phyloP scores from a whole-genome alignment of 192 early-diverging fungal genomes.

The Linnemannia hyalina region DNA sequence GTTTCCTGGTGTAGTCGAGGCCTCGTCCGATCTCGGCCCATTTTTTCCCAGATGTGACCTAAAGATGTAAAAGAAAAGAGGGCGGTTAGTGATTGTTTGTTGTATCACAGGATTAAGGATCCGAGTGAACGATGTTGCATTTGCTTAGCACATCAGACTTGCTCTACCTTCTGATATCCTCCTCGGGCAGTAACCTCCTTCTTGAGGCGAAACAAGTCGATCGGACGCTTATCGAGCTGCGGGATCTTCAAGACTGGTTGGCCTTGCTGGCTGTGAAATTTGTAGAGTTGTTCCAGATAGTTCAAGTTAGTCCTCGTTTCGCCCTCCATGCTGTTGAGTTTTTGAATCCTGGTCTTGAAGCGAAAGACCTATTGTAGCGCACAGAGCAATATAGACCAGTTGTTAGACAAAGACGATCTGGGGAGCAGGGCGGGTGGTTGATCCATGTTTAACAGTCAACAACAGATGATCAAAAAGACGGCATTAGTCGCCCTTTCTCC shows the following conservation, averaged over 20 bases:
- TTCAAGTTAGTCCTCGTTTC: slow-evolving; percentile 86
- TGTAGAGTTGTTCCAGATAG: slow-evolving; percentile 91
- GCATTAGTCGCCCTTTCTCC: not conserved
- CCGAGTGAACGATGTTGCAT: not conserved
- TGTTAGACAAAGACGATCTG: not conserved
- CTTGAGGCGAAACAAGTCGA: slow-evolving; percentile 86
- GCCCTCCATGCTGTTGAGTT: slow-evolving; percentile 94
- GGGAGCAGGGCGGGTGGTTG: not conserved
- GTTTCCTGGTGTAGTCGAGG: slow-evolving; percentile 77
- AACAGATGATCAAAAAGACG: not conserved
- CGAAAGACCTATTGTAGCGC: slow-evolving; percentile 75
- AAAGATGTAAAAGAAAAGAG: not conserved
- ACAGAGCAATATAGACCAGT: not conserved
- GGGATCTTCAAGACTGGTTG: slow-evolving; percentile 82
- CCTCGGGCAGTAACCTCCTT: slow-evolving; percentile 85
- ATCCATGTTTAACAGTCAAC: not conserved
- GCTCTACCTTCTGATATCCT: slow-evolving; percentile 76
- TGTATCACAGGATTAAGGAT: not conserved
- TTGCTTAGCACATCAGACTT: not conserved
- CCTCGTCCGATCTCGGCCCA: slow-evolving; percentile 91
- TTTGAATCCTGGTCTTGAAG: slow-evolving; percentile 91
- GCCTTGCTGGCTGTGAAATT: slow-evolving; percentile 88
- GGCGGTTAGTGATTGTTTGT: not conserved
- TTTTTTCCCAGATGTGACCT: slow-evolving; percentile 79
- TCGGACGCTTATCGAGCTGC: slow-evolving; percentile 85